These are phyloP conservation scores for Suhomyces vadensis DNA, from an alignment of 805 yeast genomes.

Conservation along the genomic window DNA sequence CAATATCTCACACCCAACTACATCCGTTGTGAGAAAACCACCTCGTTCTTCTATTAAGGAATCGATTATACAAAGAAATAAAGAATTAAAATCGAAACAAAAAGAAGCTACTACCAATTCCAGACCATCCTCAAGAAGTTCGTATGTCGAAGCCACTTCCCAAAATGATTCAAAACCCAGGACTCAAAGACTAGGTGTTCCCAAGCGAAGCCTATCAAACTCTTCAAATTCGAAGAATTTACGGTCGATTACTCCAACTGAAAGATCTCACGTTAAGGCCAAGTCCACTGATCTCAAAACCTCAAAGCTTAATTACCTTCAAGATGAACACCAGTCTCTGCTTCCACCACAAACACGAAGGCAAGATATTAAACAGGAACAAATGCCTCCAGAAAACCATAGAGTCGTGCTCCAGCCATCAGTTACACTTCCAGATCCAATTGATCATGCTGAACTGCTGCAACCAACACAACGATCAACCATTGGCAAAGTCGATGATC, in stretches of 20 bases:
- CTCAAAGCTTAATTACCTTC: not conserved
- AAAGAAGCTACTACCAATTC: constrained; percentile 18
- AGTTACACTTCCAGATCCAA: not conserved
- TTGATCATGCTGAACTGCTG: not conserved
- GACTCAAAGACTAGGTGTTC: constrained; percentile 1
- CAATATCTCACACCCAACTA: constrained; percentile 1
- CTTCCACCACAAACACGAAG: not conserved
- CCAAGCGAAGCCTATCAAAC: constrained; percentile 4
- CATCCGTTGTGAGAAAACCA: constrained; percentile 17
- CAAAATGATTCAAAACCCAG: not conserved
- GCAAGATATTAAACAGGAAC: not conserved
- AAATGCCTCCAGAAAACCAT: not conserved
- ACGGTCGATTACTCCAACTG: constrained; percentile 23
- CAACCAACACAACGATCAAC: too few species aligned
- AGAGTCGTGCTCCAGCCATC: not conserved
- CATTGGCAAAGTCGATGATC: not conserved
- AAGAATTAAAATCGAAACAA: constrained; percentile 33
- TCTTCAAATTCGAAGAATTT: constrained; percentile 1
- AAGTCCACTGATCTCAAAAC: not conserved
- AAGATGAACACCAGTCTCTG: not conserved
- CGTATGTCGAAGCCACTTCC: not conserved
- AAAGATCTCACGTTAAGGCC: constrained; percentile 1
- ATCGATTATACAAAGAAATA: constrained; percentile 45
- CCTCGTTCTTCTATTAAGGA: constrained; percentile 50
- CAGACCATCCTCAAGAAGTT: constrained; percentile 22